Conservation (phyloP, 352 stramenopile species). For the Globisporangium radiosum region DNA sequence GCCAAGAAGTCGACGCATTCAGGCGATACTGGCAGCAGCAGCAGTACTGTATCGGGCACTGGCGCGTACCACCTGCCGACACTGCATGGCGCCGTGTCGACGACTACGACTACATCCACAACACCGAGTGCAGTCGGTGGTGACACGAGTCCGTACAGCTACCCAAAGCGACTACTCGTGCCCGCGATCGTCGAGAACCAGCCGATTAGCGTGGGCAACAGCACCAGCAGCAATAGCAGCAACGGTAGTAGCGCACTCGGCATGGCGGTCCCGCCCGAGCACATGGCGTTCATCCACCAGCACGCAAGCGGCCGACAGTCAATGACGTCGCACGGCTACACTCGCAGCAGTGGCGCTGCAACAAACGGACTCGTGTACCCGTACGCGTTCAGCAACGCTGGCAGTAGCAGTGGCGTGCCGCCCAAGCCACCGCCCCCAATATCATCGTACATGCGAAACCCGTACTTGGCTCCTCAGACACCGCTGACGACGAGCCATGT, state of each 20-base stretch:
- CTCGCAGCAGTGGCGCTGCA: background rate
- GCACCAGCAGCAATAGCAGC: background rate
- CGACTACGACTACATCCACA: slow-evolving; percentile 1
- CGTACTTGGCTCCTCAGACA: slow-evolving; percentile 18
- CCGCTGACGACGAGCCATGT: slow-evolving; percentile 8
- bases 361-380: slow-evolving; percentile 17
- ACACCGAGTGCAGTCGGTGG: background rate
- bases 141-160: slow-evolving; percentile 12
- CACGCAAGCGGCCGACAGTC: slow-evolving; percentile 30
- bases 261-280: slow-evolving; percentile 21
- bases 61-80: slow-evolving; percentile 11
- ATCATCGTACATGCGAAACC: slow-evolving; percentile 42
- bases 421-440: slow-evolving; percentile 41
- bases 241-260: background rate
- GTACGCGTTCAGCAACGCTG: slow-evolving; percentile 17
- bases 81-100: slow-evolving; percentile 7
- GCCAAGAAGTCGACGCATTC: background rate
- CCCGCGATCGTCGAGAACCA: slow-evolving; percentile 31
- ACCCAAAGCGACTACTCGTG: slow-evolving; percentile 17
- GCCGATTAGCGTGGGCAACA: background rate
- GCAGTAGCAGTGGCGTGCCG: slow-evolving; percentile 5
- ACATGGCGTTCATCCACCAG: slow-evolving; percentile 34
- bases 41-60: background rate
- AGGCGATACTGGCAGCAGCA: background rate
- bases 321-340: slow-evolving; percentile 56